Conservation (phyloP, 257 asterid species). For the Perilla frutescens region DNA sequence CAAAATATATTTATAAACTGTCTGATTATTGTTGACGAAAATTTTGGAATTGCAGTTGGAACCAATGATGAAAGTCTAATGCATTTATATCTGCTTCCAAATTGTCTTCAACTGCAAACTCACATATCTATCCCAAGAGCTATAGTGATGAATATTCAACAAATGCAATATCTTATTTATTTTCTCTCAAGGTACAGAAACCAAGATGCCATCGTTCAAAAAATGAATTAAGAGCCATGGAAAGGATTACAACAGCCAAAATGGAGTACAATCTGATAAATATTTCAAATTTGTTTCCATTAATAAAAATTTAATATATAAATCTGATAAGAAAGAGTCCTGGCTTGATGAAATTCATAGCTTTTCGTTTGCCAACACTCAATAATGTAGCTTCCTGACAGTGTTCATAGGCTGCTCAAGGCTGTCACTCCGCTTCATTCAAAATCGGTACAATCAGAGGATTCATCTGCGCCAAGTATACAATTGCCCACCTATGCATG, state of each 20-base stretch:
- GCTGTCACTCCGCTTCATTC: slow-evolving; percentile 61
- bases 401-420: slow-evolving; percentile 22
- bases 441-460: slow-evolving; percentile 88
- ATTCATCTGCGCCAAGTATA: slow-evolving; percentile 87
- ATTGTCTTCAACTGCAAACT: slow-evolving; percentile 41
- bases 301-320: slow-evolving; percentile 34
- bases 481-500: slow-evolving; percentile 84
- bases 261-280: slow-evolving; percentile 31
- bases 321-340: slow-evolving; percentile 33
- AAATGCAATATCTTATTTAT: slow-evolving; percentile 27
- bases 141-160: no score
- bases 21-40: not conserved
- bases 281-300: slow-evolving; percentile 23
- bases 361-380: slow-evolving; percentile 29
- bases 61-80: not conserved
- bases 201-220: slow-evolving; percentile 32
- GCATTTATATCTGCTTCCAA: slow-evolving; percentile 14
- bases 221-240: slow-evolving; percentile 32
- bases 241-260: slow-evolving; percentile 35
- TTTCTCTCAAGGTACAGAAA: slow-evolving; percentile 38
- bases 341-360: slow-evolving; percentile 28
- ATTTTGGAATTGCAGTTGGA: slow-evolving; percentile 12
- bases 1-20: no score
- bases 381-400: slow-evolving; percentile 23
- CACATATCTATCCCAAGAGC: slow-evolving; percentile 14